Evolutionary conservation across 208 protist species (phyloP).

Genomic region (Phytomonas serpens): DNA sequence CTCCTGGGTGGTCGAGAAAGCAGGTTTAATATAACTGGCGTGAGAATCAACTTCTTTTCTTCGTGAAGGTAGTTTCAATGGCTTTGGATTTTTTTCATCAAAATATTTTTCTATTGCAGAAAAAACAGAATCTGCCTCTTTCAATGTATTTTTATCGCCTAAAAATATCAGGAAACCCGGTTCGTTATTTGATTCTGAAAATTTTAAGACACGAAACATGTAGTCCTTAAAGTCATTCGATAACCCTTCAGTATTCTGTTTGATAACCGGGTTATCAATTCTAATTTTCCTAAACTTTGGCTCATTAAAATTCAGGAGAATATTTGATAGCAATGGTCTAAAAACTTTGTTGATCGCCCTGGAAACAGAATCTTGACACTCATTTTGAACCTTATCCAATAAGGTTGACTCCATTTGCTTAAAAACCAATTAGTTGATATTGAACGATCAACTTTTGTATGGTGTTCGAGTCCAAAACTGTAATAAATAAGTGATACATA

Average conservation of each 20-base stretch:
- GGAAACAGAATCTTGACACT: conserved; percentile 1
- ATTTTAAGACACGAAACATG: conserved; percentile 47
- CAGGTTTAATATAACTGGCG: not conserved
- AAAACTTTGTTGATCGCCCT: conserved; percentile 35
- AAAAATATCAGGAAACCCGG: conserved; percentile 31
- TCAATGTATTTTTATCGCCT: conserved; percentile 29
- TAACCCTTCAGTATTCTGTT: conserved; percentile 17
- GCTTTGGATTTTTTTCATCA: conserved; percentile 12
- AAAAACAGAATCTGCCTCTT: conserved; percentile 31
- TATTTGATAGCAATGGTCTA: conserved; percentile 50
- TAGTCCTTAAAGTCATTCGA: conserved; percentile 24
- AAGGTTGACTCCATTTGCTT: not conserved
- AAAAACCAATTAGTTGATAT: not conserved
- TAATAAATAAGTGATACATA: not conserved
- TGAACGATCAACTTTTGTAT: not conserved
- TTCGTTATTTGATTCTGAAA: conserved; percentile 17
- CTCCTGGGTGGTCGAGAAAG: not conserved
- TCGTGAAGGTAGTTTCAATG: not conserved
- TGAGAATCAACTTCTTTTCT: not conserved
- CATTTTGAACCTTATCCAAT: not conserved
- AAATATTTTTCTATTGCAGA: conserved; percentile 38
- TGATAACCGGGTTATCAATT: conserved; percentile 36
- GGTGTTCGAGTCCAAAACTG: not conserved
- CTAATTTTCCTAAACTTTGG: conserved; percentile 44
- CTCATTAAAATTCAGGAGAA: conserved; percentile 59